Conservation (phyloP, 805 yeast genomes). For the Candida broadrunensis region DNA sequence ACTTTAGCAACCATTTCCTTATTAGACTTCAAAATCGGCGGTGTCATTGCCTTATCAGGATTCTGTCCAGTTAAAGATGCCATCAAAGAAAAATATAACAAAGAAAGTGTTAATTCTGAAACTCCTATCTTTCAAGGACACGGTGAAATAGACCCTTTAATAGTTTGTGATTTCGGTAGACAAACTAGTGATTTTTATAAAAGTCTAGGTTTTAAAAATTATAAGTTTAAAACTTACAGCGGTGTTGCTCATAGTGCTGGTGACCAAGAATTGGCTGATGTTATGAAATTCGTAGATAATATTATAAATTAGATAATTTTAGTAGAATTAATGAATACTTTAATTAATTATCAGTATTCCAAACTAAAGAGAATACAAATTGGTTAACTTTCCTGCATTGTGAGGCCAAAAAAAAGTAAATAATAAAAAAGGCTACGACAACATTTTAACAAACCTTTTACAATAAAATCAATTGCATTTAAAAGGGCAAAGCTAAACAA, state of each 20-base stretch:
- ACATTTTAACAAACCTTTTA: not conserved
- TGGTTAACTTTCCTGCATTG: too few relatives aligned
- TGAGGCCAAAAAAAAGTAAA: not conserved
- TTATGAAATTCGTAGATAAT: constrained; percentile 31
- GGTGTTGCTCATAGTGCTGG: constrained; percentile 69
- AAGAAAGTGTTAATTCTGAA: constrained; percentile 42
- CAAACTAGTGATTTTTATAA: constrained; percentile 44
- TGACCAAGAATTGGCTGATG: constrained; percentile 63
- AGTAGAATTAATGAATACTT: too few relatives aligned
- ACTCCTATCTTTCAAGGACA: constrained; percentile 89
- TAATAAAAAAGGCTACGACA: not conserved
- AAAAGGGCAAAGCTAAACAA: too few relatives aligned
- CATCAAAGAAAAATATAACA: constrained; percentile 3
- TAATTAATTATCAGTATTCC: too few relatives aligned
- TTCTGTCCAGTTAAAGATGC: constrained; percentile 43
- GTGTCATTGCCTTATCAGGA: constrained; percentile 75
- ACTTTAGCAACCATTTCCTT: constrained; percentile 59
- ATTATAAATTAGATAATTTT: constrained; percentile 8
- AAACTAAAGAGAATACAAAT: too few relatives aligned
- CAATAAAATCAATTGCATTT: not conserved
- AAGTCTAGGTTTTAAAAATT: constrained; percentile 40
- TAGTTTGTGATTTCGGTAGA: constrained; percentile 40
- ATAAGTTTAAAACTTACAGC: constrained; percentile 49
- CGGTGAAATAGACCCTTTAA: constrained; percentile 74
- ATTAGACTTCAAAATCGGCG: constrained; percentile 66